Evolutionary conservation across 2,329 filamentous ascomycete genomes (phyloP).

Genomic region (Apiospora rasikravindrae): DNA sequence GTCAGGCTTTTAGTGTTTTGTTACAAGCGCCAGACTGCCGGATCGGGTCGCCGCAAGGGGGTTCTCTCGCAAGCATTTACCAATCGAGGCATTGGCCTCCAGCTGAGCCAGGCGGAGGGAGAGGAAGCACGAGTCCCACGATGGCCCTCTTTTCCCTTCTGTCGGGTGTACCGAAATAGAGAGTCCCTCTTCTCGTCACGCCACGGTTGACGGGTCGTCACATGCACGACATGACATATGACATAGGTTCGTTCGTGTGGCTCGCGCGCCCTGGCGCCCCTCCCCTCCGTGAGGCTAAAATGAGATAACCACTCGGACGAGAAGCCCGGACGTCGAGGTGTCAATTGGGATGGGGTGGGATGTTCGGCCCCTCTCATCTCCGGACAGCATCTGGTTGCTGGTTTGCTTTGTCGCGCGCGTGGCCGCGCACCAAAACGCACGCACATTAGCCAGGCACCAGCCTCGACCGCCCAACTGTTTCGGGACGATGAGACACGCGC

Average conservation of each 20-base stretch:
- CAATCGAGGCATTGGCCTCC: conserved; percentile 1
- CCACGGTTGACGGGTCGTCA: not conserved
- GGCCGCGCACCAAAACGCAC: not conserved
- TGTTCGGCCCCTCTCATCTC: not conserved
- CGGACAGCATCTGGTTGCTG: not conserved
- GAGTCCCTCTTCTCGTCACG: not conserved
- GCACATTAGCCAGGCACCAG: not conserved
- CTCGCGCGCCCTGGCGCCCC: no score
- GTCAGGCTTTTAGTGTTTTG: not conserved
- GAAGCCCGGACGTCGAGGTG: not conserved
- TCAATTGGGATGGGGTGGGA: not conserved
- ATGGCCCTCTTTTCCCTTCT: not conserved
- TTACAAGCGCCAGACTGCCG: not conserved
- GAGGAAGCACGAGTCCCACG: not conserved
- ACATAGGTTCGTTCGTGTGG: not conserved
- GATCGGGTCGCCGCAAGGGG: not conserved
- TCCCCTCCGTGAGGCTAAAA: not conserved
- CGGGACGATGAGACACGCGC: conserved; percentile 3
- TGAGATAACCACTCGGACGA: not conserved
- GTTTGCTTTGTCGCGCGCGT: no score
- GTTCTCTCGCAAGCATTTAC: not conserved
- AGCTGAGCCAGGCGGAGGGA: not conserved
- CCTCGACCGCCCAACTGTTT: not conserved
- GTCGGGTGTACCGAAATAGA: conserved; percentile 4
- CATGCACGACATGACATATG: not conserved